Evolutionary conservation across 805 yeast species (phyloP).

Genomic region (Candida oleophila): DNA sequence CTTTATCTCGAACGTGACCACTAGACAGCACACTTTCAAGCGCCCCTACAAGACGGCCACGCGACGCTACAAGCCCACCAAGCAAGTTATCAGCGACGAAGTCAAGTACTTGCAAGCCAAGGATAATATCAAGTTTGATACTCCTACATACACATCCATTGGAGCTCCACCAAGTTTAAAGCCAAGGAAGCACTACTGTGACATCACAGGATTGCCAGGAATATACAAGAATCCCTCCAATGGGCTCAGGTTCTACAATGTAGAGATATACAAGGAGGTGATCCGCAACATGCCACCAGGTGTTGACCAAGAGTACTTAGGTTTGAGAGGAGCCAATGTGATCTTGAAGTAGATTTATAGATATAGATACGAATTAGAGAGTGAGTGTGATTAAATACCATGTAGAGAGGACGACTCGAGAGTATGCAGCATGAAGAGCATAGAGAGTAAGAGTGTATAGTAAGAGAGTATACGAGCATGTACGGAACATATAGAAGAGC

Average conservation of each 20-base stretch:
- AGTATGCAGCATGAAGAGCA: too few relatives aligned
- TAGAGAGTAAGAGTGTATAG: too few relatives aligned
- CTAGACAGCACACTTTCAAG: slow-evolving; percentile 57
- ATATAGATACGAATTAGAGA: neutral
- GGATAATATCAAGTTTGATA: slow-evolving; percentile 40
- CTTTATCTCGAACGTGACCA: slow-evolving; percentile 37
- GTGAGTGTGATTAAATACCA: neutral
- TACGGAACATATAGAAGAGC: too few relatives aligned
- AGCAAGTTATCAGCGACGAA: slow-evolving; percentile 78
- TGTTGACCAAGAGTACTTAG: slow-evolving; percentile 88
- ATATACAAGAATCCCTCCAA: slow-evolving; percentile 72
- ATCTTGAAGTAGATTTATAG: slow-evolving; percentile 49
- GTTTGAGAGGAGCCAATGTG: slow-evolving; percentile 84
- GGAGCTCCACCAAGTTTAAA: slow-evolving; percentile 84
- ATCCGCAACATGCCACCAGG: slow-evolving; percentile 84
- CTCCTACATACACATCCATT: slow-evolving; percentile 67
- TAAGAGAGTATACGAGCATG: too few relatives aligned
- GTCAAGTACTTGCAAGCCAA: slow-evolving; percentile 55
- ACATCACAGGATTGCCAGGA: slow-evolving; percentile 85
- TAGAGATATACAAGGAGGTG: slow-evolving; percentile 73
- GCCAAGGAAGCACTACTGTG: slow-evolving; percentile 86
- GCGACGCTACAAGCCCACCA: slow-evolving; percentile 69
- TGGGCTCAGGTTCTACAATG: slow-evolving; percentile 75
- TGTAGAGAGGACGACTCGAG: too few relatives aligned
- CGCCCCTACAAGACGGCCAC: slow-evolving; percentile 48